phyloP scores from a whole-genome alignment of 768 basidiomycete species.

The Crassisporium funariophilum region DNA sequence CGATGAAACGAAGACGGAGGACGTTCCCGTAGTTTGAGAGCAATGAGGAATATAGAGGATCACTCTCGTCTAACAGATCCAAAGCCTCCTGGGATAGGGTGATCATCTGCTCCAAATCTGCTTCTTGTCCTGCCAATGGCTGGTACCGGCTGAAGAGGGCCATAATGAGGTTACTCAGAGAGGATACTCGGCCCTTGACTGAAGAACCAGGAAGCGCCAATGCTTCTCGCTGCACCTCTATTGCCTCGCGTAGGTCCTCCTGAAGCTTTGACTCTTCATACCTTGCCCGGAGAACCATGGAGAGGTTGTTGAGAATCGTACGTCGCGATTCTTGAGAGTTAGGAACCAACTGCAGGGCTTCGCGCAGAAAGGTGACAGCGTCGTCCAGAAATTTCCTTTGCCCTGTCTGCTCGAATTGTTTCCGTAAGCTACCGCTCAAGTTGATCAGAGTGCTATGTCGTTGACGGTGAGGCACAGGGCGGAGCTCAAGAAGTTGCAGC shows the following conservation, averaged over 20 bases:
- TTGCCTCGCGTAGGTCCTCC: slow-evolving; percentile 1
- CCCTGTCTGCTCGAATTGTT: not conserved
- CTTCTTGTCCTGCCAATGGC: no score
- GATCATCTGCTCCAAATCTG: no score
- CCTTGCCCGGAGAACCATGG: not conserved
- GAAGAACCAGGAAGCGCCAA: not conserved
- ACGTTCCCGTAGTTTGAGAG: no score
- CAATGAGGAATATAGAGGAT: no score
- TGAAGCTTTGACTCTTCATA: not conserved
- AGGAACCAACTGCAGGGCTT: slow-evolving; percentile 2
- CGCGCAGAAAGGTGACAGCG: not conserved
- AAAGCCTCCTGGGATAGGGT: no score
- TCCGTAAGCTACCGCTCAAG: not conserved
- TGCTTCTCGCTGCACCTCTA: not conserved
- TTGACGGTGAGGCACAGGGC: no score
- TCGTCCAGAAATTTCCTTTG: slow-evolving; percentile 1
- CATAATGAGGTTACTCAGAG: not conserved
- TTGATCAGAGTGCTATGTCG: slow-evolving; percentile 1
- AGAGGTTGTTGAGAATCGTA: slow-evolving; percentile 1
- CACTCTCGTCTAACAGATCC: not conserved
- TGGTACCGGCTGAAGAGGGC: no score
- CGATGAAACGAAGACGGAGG: no score
- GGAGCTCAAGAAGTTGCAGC: no score
- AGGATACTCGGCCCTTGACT: not conserved
- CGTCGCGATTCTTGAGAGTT: not conserved